Evolutionary conservation across 177 flowering plant species (phyloP).

Genomic region (Telopea speciosissima): DNA sequence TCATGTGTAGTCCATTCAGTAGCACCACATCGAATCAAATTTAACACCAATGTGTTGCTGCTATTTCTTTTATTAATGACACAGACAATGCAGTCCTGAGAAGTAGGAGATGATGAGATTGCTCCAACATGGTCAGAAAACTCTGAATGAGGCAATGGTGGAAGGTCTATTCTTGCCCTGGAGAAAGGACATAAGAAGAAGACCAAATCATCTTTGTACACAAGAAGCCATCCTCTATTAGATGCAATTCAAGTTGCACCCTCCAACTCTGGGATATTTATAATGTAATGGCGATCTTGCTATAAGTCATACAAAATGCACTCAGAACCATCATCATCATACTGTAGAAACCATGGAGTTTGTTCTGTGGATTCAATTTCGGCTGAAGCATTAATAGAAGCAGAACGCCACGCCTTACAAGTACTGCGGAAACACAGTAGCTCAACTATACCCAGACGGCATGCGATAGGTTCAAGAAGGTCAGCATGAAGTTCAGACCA

Average conservation of each 20-base stretch:
- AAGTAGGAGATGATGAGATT: conserved; percentile 25
- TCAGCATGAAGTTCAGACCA: conserved; percentile 26
- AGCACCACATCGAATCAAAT: conserved; percentile 15
- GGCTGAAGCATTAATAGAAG: conserved; percentile 16
- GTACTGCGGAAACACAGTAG: conserved; percentile 17
- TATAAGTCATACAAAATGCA: conserved; percentile 6
- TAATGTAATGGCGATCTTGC: not conserved
- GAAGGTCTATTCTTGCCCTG: conserved; percentile 18
- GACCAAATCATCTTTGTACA: conserved; percentile 6
- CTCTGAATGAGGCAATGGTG: conserved; percentile 14
- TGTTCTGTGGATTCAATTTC: not conserved
- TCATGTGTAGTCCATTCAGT: conserved; percentile 16
- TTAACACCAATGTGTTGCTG: not conserved
- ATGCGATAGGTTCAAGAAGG: conserved; percentile 13
- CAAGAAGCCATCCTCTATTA: conserved; percentile 26
- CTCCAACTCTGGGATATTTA: conserved; percentile 18
- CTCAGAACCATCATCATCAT: not conserved
- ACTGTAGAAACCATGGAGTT: conserved; percentile 19
- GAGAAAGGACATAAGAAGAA: conserved; percentile 25
- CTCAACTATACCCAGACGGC: conserved; percentile 10
- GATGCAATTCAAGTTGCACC: conserved; percentile 30
- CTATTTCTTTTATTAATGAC: not conserved
- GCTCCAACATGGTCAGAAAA: conserved; percentile 12
- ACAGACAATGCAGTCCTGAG: conserved; percentile 21
- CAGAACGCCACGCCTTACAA: conserved; percentile 20